Conservation (phyloP, 2,329 filamentous ascomycete genomes). For the Penicillium sp. region DNA sequence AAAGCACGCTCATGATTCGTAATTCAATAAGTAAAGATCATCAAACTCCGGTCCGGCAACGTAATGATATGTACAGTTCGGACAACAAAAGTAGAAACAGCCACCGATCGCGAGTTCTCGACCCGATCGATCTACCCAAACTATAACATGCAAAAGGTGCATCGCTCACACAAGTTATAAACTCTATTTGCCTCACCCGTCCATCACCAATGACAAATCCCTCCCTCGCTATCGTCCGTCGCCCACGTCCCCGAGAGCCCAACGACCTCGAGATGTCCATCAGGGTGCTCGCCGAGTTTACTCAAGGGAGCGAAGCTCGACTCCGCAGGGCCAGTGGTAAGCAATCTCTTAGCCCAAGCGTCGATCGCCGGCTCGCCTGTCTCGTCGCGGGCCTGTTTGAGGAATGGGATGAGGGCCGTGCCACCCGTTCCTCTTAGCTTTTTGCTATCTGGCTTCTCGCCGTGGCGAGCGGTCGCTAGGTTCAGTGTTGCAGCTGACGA, state of each 20-base stretch:
- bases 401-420: slow-evolving; percentile 89
- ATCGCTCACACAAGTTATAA: background rate
- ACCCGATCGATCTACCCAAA: background rate
- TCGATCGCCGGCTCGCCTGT: slow-evolving; percentile 89
- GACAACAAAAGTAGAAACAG: too few relatives aligned
- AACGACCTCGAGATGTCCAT: slow-evolving; percentile 62
- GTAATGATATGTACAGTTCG: too few relatives aligned
- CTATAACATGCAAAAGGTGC: background rate
- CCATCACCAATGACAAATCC: slow-evolving; percentile 60
- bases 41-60: too few relatives aligned
- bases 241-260: slow-evolving; percentile 86
- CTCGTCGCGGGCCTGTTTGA: slow-evolving; percentile 96
- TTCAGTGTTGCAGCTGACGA: slow-evolving; percentile 53
- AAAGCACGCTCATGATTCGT: too few relatives aligned
- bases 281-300: slow-evolving; percentile 58
- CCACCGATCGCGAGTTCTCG: too few relatives aligned
- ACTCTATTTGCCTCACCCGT: background rate
- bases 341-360: slow-evolving; percentile 63
- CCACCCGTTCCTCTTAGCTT: slow-evolving; percentile 89
- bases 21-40: too few relatives aligned
- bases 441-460: slow-evolving; percentile 49
- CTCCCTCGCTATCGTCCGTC: slow-evolving; percentile 79
- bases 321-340: slow-evolving; percentile 57
- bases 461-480: slow-evolving; percentile 52
- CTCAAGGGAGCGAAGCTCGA: slow-evolving; percentile 51